These are phyloP conservation scores for Trypanosoma cruzi DNA, from an alignment of 208 protist genomes.

Conservation along the genomic window DNA sequence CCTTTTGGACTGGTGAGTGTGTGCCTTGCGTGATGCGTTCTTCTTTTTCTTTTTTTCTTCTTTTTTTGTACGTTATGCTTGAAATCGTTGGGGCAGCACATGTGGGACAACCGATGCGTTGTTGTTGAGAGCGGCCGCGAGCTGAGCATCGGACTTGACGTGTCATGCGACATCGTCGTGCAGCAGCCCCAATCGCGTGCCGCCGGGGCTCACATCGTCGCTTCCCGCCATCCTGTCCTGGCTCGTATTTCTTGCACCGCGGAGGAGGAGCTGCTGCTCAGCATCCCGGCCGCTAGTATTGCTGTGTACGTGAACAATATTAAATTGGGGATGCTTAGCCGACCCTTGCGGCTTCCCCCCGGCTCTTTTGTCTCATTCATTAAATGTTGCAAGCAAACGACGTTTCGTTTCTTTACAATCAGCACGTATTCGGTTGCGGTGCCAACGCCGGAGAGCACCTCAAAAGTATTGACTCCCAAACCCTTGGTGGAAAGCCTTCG, in stretches of 20 bases:
- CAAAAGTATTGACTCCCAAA: too few relatives aligned
- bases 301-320: conserved; percentile 16
- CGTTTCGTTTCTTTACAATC: conserved; percentile 22
- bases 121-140: conserved; percentile 8
- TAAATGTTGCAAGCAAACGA: neutral
- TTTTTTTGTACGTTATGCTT: conserved; percentile 11
- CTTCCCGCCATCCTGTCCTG: conserved; percentile 1
- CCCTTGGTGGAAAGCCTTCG: neutral
- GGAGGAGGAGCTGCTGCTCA: conserved; percentile 11
- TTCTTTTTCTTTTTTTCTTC: conserved; percentile 23
- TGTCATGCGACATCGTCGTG: conserved; percentile 20
- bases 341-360: neutral
- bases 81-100: neutral
- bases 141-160: conserved; percentile 13
- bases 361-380: conserved; percentile 18
- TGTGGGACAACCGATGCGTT: conserved; percentile 6
- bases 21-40: too few relatives aligned
- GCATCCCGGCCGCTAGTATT: neutral
- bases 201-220: neutral
- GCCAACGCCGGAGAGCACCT: neutral
- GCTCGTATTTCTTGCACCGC: conserved; percentile 13
- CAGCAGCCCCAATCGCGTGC: neutral
- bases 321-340: neutral
- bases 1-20: too few relatives aligned
- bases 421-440: neutral